These are phyloP conservation scores for Chlamydomonas schloesseri DNA, from an alignment of 139 green algal genomes.

Conservation along the genomic window DNA sequence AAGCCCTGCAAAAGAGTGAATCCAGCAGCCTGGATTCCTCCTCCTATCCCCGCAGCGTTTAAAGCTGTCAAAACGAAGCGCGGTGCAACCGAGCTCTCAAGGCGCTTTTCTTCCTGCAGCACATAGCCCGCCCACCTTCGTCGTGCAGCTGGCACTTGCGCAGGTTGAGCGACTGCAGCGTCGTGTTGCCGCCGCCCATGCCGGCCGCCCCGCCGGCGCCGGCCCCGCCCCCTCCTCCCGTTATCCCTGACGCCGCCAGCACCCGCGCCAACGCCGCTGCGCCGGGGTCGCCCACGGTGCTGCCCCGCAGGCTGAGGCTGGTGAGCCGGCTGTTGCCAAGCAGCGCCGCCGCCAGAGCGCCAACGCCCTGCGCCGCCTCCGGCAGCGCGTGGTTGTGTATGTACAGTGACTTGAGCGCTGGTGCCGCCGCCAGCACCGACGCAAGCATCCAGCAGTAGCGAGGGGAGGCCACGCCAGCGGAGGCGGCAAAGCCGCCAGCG, in stretches of 20 bases:
- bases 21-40: too few relatives aligned
- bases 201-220: background rate
- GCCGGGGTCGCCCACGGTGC: conserved; percentile 32
- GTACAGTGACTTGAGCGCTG: conserved; percentile 32
- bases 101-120: too few relatives aligned
- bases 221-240: background rate
- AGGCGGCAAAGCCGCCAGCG: background rate
- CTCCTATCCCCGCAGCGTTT: too few relatives aligned
- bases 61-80: too few relatives aligned
- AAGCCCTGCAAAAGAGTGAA: too few relatives aligned
- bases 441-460: conserved; percentile 44
- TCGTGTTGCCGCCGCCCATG: background rate
- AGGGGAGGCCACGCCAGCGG: background rate
- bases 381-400: conserved; percentile 39
- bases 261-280: conserved; percentile 20
- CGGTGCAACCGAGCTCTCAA: too few relatives aligned
- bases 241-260: background rate
- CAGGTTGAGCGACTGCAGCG: conserved; percentile 28
- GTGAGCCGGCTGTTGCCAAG: conserved; percentile 28
- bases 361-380: background rate
- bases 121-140: conserved; percentile 32
- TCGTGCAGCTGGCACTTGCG: conserved; percentile 30
- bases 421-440: conserved; percentile 25
- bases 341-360: conserved; percentile 31
- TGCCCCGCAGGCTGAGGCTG: conserved; percentile 45